Conservation (phyloP, 331 rosid species). For the Prunus yedoensis region DNA sequence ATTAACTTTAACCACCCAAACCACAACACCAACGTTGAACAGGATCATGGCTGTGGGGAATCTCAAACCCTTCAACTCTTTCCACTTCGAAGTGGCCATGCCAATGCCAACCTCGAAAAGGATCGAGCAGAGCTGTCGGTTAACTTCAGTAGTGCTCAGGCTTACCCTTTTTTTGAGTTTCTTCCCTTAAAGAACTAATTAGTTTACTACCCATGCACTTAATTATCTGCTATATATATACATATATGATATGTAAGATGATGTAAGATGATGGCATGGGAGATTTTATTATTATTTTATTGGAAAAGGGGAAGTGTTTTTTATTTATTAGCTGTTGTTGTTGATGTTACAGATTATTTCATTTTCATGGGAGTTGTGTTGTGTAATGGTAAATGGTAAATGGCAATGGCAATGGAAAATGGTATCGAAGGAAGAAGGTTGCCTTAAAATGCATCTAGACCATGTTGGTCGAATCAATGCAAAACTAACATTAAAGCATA, state of each 20-base stretch:
- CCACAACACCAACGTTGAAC: neutral
- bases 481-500: slow-evolving; percentile 24
- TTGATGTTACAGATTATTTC: slow-evolving; percentile 42
- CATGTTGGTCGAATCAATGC: slow-evolving; percentile 46
- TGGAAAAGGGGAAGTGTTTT: slow-evolving; percentile 33
- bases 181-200: slow-evolving; percentile 78
- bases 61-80: slow-evolving; percentile 89
- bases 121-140: slow-evolving; percentile 38
- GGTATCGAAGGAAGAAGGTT: slow-evolving; percentile 38
- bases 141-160: slow-evolving; percentile 1
- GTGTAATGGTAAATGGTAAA: neutral
- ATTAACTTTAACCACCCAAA: slow-evolving; percentile 19
- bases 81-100: slow-evolving; percentile 50
- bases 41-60: slow-evolving; percentile 29
- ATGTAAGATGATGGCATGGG: neutral
- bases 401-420: slow-evolving; percentile 34
- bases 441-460: slow-evolving; percentile 70
- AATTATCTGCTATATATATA: slow-evolving; percentile 22
- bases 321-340: neutral
- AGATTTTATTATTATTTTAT: slow-evolving; percentile 29
- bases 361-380: slow-evolving; percentile 34
- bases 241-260: too few species aligned
- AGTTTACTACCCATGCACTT: neutral
- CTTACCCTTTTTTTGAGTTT: slow-evolving; percentile 73
- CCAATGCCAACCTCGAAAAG: slow-evolving; percentile 13